phyloP scores from a whole-genome alignment of 2,329 filamentous ascomycete genomes.

The Aphanoascus verrucosus region DNA sequence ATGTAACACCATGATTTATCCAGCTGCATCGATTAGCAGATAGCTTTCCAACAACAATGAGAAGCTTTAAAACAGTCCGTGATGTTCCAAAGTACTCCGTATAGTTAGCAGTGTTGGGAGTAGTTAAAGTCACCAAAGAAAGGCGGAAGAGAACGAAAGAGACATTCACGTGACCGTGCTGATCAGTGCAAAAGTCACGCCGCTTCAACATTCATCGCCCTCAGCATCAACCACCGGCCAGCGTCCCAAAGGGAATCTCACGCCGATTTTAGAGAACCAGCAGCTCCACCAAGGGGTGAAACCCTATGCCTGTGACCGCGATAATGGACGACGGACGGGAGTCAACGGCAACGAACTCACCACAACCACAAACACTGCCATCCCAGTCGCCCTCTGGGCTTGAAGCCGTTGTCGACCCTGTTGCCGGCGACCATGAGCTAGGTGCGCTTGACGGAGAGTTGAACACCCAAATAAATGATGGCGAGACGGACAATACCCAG shows the following conservation, averaged over 20 bases:
- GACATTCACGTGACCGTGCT: neutral
- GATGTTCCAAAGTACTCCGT: too few relatives aligned
- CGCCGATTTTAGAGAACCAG: slow-evolving; percentile 9
- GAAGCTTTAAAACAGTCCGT: too few relatives aligned
- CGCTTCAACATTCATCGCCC: slow-evolving; percentile 11
- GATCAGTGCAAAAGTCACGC: slow-evolving; percentile 11
- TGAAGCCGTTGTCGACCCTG: neutral
- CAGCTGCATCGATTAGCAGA: too few relatives aligned
- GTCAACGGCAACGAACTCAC: neutral
- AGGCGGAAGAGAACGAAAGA: too few relatives aligned
- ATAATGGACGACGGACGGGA: neutral
- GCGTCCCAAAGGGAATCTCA: neutral
- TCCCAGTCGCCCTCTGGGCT: neutral
- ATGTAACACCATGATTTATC: too few relatives aligned
- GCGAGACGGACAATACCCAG: neutral
- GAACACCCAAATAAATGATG: neutral
- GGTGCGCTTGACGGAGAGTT: neutral
- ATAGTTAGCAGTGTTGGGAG: too few relatives aligned
- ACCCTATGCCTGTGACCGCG: neutral
- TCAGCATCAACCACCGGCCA: neutral
- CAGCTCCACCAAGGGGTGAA: slow-evolving; percentile 4
- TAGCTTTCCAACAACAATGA: too few relatives aligned
- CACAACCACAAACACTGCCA: neutral
- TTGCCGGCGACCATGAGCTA: neutral
- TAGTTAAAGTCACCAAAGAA: too few relatives aligned